Conservation (phyloP, 495 filamentous ascomycete genomes). For the Baudoinia panamericana region DNA sequence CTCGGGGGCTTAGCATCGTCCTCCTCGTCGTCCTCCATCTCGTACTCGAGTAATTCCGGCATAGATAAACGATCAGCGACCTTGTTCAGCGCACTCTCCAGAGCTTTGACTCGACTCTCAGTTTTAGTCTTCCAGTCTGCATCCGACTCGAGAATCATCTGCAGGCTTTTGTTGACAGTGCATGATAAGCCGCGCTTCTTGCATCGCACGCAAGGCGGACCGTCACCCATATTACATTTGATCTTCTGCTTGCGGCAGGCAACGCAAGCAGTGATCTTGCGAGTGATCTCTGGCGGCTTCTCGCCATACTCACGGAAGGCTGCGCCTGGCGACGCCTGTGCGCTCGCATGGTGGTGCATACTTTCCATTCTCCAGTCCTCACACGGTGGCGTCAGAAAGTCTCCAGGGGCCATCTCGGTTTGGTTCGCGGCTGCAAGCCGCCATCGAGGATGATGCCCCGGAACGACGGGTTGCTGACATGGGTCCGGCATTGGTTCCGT, state of each 20-base stretch:
- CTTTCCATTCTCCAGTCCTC: too few species aligned
- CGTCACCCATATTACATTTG: slow-evolving; percentile 39
- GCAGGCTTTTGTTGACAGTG: slow-evolving; percentile 43
- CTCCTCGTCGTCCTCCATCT: slow-evolving; percentile 1
- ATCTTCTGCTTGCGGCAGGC: slow-evolving; percentile 45
- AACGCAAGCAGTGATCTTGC: slow-evolving; percentile 43
- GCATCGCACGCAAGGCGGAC: slow-evolving; percentile 37
- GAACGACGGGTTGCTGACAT: too few species aligned
- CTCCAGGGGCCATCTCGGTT: too few species aligned
- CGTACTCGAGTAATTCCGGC: slow-evolving; percentile 9
- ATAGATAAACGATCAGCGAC: slow-evolving; percentile 6
- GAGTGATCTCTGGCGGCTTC: slow-evolving; percentile 37
- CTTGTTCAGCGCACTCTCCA: slow-evolving; percentile 9
- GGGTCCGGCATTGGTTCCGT: too few species aligned
- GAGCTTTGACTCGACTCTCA: slow-evolving; percentile 7
- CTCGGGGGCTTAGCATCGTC: background rate
- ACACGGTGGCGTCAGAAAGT: too few species aligned
- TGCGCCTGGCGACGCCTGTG: background rate
- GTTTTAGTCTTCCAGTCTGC: slow-evolving; percentile 27
- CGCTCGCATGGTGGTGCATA: too few species aligned
- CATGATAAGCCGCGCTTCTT: slow-evolving; percentile 40
- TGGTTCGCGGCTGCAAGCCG: too few species aligned
- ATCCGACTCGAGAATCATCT: slow-evolving; percentile 33
- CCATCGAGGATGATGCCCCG: too few species aligned
- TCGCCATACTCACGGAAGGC: slow-evolving; percentile 3